These are phyloP conservation scores for Pythium folliculosum DNA, from an alignment of 352 stramenopile genomes.

Conservation along the genomic window DNA sequence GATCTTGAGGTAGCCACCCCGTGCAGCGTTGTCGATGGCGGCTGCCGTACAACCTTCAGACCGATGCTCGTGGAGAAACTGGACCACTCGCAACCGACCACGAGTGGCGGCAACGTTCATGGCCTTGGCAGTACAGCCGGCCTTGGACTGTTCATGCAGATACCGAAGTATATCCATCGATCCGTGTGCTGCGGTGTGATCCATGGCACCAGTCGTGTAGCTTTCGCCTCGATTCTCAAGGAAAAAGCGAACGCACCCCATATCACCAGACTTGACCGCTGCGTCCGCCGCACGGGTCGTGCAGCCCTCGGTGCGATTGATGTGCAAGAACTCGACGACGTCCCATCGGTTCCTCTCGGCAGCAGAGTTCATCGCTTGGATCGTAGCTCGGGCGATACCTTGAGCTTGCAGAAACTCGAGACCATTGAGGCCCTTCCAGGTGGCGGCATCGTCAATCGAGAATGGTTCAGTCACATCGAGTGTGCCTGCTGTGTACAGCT, in stretches of 20 bases:
- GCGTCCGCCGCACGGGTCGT: neutral
- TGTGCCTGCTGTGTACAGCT: neutral
- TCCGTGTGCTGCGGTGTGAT: neutral
- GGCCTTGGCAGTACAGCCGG: neutral
- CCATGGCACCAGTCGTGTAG: neutral
- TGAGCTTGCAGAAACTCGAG: neutral
- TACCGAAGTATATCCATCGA: neutral
- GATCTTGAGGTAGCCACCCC: neutral
- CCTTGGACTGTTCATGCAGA: neutral
- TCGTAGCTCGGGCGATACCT: neutral
- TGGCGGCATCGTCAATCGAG: neutral
- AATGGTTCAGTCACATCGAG: neutral
- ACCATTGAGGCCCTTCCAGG: neutral
- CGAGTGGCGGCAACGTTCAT: neutral
- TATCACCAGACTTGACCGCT: neutral
- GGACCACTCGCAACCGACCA: neutral
- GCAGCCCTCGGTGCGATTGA: neutral
- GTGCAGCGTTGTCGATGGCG: neutral
- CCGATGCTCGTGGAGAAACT: slow-evolving; percentile 1
- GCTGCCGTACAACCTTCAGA: neutral
- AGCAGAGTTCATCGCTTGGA: neutral
- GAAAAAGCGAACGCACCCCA: neutral
- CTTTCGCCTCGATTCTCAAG: neutral
- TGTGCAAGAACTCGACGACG: neutral
- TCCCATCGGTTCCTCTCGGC: neutral